These are phyloP conservation scores for Urtica urens DNA, from an alignment of 306 rosid genomes.

Conservation along the genomic window DNA sequence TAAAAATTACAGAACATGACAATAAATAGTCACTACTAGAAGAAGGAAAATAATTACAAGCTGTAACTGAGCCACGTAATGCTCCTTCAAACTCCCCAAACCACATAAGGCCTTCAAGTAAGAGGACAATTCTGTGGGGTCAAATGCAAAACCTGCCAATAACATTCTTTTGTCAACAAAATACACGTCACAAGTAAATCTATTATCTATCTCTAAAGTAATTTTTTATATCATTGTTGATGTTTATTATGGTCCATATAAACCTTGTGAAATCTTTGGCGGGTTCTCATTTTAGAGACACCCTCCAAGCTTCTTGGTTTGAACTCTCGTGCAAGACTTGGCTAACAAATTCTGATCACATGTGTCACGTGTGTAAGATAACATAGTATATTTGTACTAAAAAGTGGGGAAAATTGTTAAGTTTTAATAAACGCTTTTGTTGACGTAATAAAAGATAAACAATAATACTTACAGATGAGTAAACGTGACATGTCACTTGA, in stretches of 20 bases:
- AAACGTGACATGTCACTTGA: too few relatives aligned
- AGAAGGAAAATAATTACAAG: slow-evolving; percentile 2
- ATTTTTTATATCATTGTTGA: background rate
- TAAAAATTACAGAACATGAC: slow-evolving; percentile 1
- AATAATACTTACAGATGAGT: too few relatives aligned
- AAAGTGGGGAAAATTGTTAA: too few relatives aligned
- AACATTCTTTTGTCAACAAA: too few relatives aligned
- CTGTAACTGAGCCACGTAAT: slow-evolving; percentile 6
- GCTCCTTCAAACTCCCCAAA: background rate
- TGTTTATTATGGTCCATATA: background rate
- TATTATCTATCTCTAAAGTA: background rate
- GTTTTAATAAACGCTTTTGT: too few relatives aligned
- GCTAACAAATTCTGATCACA: background rate
- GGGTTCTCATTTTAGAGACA: background rate
- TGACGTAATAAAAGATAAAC: too few relatives aligned
- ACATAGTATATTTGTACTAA: background rate
- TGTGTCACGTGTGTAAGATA: background rate
- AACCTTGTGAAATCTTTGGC: background rate
- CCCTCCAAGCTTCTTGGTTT: background rate
- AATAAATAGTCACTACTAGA: background rate
- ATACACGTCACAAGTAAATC: background rate
- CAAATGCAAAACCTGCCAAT: background rate
- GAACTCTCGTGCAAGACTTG: background rate
- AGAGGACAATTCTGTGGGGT: background rate
- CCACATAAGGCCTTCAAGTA: background rate